Evolutionary conservation across 805 yeast genomes (phyloP).

Genomic region (Wickerhamiella siamensis): DNA sequence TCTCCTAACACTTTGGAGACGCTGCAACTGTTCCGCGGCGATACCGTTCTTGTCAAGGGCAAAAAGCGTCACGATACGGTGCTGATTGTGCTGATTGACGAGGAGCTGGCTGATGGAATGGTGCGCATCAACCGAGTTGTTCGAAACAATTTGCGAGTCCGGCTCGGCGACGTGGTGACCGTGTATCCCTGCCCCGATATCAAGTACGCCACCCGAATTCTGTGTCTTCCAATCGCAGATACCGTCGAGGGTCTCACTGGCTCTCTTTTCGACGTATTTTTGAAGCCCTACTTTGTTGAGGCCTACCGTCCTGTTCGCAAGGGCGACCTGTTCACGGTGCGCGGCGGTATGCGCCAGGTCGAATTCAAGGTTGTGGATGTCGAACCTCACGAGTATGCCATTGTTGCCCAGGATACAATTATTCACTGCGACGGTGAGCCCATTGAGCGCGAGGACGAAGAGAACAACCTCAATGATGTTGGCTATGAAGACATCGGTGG

Average conservation of each 20-base stretch:
- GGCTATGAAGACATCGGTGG: conserved; percentile 99
- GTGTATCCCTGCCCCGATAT: conserved; percentile 96
- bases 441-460: conserved; percentile 95
- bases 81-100: conserved; percentile 87
- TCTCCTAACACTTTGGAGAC: conserved; percentile 90
- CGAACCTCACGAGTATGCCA: conserved; percentile 93
- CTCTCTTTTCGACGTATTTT: conserved; percentile 84
- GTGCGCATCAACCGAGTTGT: conserved; percentile 92
- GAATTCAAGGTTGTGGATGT: conserved; percentile 97
- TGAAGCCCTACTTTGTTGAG: conserved; percentile 96
- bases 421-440: conserved; percentile 99
- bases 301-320: conserved; percentile 98
- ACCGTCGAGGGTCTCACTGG: conserved; percentile 97
- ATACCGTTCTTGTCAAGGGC: conserved; percentile 92
- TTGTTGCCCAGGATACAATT: conserved; percentile 95
- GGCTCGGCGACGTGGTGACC: conserved; percentile 84
- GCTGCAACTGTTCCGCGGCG: conserved; percentile 92
- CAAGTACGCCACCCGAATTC: conserved; percentile 88
- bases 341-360: conserved; percentile 99
- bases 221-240: conserved; percentile 93
- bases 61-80: conserved; percentile 97
- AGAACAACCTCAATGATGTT: conserved; percentile 87
- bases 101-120: conserved; percentile 90
- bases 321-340: conserved; percentile 88
- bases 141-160: conserved; percentile 83